A percentile compares a stretch with the other conserved stretches of the same genome.
Conservation (phyloP, 345 rosid species). For the Eucalyptus virginea region DNA sequence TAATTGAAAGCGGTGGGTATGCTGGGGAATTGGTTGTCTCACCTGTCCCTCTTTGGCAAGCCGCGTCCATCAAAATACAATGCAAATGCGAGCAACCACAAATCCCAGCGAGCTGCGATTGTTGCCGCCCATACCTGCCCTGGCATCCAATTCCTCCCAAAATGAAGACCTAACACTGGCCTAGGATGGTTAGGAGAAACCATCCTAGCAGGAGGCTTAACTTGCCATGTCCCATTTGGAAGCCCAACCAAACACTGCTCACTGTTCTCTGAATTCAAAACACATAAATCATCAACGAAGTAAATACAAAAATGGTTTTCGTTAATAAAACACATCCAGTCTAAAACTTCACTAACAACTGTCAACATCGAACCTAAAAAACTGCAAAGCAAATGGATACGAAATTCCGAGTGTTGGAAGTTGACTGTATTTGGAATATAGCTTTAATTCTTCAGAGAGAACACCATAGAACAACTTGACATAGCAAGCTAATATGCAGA, state of each 20-base stretch:
- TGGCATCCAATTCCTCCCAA: not conserved
- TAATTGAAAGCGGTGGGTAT: not conserved
- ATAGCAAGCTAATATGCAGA: not conserved
- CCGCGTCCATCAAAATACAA: not conserved
- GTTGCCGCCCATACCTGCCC: not conserved
- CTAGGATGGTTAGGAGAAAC: not conserved
- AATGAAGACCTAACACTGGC: not conserved
- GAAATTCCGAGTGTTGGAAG: not conserved
- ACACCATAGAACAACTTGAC: not conserved
- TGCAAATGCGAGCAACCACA: not conserved
- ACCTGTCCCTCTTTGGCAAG: not conserved
- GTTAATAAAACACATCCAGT: not conserved
- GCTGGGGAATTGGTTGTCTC: not conserved
- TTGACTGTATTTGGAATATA: not conserved
- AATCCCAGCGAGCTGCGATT: not conserved
- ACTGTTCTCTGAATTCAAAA: not conserved
- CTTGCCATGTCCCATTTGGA: not conserved
- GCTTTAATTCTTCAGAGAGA: not conserved
- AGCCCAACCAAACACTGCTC: not conserved
- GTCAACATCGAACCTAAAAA: not conserved
- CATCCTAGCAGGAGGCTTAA: not conserved
- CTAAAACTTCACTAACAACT: not conserved
- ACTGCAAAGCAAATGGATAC: not conserved
- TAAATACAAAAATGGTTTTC: not conserved
- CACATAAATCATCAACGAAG: not conserved